These are phyloP conservation scores for Pulveroboletus sp. DNA, from an alignment of 768 basidiomycete species.

Conservation along the genomic window DNA sequence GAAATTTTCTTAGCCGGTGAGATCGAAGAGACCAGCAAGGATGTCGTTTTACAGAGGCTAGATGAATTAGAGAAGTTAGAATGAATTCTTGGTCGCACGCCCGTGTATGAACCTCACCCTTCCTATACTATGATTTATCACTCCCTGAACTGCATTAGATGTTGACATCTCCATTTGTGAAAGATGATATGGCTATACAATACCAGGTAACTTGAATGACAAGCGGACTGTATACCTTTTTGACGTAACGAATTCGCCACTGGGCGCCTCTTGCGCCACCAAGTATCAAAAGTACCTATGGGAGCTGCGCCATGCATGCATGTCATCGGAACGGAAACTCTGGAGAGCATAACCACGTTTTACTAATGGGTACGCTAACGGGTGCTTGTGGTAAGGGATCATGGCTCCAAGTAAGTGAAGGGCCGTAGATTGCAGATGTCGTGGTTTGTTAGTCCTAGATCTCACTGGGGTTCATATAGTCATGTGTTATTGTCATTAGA, in stretches of 20 bases:
- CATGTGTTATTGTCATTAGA: neutral
- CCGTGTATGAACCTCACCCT: slow-evolving; percentile 5
- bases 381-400: neutral
- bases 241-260: neutral
- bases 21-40: slow-evolving; percentile 97
- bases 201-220: neutral
- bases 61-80: slow-evolving; percentile 94
- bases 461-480: neutral
- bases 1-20: slow-evolving; percentile 98
- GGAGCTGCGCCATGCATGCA: neutral
- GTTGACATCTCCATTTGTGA: slow-evolving; percentile 10
- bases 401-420: neutral
- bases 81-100: slow-evolving; percentile 32
- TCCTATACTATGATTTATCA: slow-evolving; percentile 5
- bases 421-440: too few relatives aligned
- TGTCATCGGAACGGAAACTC: neutral
- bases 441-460: too few relatives aligned
- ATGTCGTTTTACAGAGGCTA: slow-evolving; percentile 85
- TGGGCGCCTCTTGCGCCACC: neutral
- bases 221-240: neutral
- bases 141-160: slow-evolving; percentile 6
- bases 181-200: neutral
- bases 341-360: neutral
- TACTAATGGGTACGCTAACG: neutral
- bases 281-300: neutral